phyloP scores from a whole-genome alignment of 805 yeast species.

The Metschnikowia reukaufii region DNA sequence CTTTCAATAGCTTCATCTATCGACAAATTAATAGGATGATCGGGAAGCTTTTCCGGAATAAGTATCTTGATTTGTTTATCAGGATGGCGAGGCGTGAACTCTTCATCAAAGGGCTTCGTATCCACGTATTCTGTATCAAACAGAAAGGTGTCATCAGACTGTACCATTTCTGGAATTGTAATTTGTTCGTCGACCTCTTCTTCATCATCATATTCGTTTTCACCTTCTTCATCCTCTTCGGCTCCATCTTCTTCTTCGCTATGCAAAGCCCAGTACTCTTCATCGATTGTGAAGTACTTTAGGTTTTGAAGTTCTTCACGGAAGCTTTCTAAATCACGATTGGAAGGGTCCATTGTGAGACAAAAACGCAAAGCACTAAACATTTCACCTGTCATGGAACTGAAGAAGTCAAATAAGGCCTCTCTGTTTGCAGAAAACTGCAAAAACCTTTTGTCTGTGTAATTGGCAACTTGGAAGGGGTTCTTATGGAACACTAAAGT shows the following conservation, averaged over 20 bases:
- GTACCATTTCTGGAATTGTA: slow-evolving; percentile 1
- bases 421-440: slow-evolving; percentile 88
- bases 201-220: slow-evolving; percentile 24
- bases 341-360: slow-evolving; percentile 81
- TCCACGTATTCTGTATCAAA: slow-evolving; percentile 3
- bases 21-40: slow-evolving; percentile 5
- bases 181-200: slow-evolving; percentile 3
- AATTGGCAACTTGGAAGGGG: slow-evolving; percentile 81
- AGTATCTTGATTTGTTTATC: slow-evolving; percentile 1
- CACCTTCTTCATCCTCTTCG: slow-evolving; percentile 18
- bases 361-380: slow-evolving; percentile 79
- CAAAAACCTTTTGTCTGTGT: slow-evolving; percentile 76
- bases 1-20: slow-evolving; percentile 13
- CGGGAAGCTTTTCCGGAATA: slow-evolving; percentile 1
- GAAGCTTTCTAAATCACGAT: slow-evolving; percentile 67
- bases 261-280: slow-evolving; percentile 43
- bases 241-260: slow-evolving; percentile 53
- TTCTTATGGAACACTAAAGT: slow-evolving; percentile 86
- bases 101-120: background rate
- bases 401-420: slow-evolving; percentile 86
- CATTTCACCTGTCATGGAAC: slow-evolving; percentile 82
- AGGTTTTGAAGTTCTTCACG: slow-evolving; percentile 59
- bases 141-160: slow-evolving; percentile 7
- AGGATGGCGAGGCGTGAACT: background rate
- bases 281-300: slow-evolving; percentile 79